Percentiles rank a stretch among this genome's conserved stretches.
phyloP scores from a whole-genome alignment of 495 filamentous ascomycete genomes.

The Penicillium cataractarum region DNA sequence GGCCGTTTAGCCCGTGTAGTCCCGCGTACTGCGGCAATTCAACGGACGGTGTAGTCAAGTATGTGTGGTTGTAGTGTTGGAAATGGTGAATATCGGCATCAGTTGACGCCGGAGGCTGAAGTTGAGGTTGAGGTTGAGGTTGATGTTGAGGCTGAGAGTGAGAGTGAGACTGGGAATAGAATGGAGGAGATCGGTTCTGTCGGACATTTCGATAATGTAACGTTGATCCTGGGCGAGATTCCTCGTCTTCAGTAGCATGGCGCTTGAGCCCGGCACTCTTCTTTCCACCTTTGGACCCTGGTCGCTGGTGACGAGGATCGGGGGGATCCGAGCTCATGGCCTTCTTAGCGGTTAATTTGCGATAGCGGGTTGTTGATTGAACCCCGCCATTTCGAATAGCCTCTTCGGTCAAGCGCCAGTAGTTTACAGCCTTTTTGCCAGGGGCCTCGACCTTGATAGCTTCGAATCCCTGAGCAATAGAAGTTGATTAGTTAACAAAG shows the following conservation, averaged over 20 bases:
- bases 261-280: conserved; percentile 37
- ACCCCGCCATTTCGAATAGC: conserved; percentile 66
- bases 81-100: background rate
- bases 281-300: conserved; percentile 60
- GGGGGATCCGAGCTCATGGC: conserved; percentile 43
- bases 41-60: background rate
- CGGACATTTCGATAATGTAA: background rate
- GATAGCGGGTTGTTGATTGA: conserved; percentile 75
- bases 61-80: background rate
- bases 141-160: background rate
- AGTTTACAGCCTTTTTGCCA: conserved; percentile 61
- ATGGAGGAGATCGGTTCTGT: background rate
- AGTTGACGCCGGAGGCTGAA: background rate
- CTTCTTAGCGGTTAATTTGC: conserved; percentile 57
- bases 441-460: conserved; percentile 55
- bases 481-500: conserved; percentile 12
- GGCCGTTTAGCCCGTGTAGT: background rate
- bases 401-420: conserved; percentile 69
- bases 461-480: conserved; percentile 61
- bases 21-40: background rate
- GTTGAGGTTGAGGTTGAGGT: background rate
- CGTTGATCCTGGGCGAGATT: background rate
- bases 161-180: background rate
- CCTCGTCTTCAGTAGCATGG: conserved; percentile 22
- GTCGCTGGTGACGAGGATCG: conserved; percentile 53